phyloP scores from a whole-genome alignment of 257 asterid species.

The Salvia splendens region DNA sequence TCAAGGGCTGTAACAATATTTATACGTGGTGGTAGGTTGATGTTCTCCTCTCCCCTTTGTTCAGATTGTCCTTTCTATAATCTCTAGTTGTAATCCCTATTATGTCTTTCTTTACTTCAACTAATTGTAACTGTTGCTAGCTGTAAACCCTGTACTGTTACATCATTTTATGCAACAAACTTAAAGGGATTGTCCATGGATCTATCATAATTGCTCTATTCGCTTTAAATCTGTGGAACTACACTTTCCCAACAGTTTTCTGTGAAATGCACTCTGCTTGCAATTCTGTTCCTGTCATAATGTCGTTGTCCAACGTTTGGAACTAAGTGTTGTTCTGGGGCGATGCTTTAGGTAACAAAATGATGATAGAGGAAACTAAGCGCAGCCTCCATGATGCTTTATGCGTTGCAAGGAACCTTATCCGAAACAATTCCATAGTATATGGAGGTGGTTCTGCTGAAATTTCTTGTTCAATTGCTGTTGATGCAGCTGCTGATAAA shows the following conservation, averaged over 20 bases:
- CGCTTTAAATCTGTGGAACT: not conserved
- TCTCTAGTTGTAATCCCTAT: not conserved
- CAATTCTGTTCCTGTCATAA: not conserved
- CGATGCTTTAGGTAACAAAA: conserved; percentile 78
- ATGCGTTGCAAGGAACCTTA: conserved; percentile 89
- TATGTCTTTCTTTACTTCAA: not conserved
- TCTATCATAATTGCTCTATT: not conserved
- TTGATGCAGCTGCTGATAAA: conserved; percentile 95
- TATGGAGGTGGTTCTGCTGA: conserved; percentile 99
- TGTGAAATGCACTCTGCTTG: not conserved
- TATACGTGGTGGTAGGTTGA: conserved; percentile 90
- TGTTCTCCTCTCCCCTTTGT: conserved; percentile 7
- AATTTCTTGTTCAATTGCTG: conserved; percentile 89
- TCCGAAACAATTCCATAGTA: conserved; percentile 90
- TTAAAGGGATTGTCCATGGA: not conserved
- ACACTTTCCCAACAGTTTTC: not conserved
- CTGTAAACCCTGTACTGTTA: not conserved
- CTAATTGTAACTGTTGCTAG: conserved; percentile 11
- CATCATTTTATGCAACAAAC: too few relatives aligned
- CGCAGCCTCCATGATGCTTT: conserved; percentile 95
- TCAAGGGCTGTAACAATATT: conserved; percentile 93
- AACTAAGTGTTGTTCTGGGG: conserved; percentile 13
- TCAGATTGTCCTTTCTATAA: not conserved
- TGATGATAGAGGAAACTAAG: conserved; percentile 95
- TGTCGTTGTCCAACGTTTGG: not conserved